Evolutionary conservation across 768 basidiomycete species (phyloP).

Genomic region (Lactarius tabidus): DNA sequence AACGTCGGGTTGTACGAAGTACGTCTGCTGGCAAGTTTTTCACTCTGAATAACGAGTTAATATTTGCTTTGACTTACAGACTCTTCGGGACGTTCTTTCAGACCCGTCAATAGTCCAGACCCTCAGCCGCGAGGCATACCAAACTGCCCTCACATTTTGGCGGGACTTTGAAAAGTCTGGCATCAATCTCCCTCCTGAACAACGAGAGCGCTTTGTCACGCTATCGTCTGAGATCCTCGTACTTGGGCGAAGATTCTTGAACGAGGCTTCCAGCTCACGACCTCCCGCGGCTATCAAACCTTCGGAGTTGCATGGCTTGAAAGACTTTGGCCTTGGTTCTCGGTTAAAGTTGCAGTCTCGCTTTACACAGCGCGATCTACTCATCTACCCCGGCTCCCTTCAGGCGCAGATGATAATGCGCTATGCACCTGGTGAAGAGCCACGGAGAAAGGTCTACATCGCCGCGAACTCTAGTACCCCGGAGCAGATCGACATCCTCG

Average conservation of each 20-base stretch:
- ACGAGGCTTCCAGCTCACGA: constrained; percentile 56
- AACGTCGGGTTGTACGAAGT: constrained; percentile 88
- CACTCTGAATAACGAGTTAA: constrained; percentile 3
- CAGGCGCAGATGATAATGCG: constrained; percentile 94
- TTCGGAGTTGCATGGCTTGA: constrained; percentile 65
- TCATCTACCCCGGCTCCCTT: constrained; percentile 79
- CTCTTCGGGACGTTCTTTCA: constrained; percentile 63
- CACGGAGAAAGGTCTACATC: constrained; percentile 76
- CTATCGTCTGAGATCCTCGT: constrained; percentile 86
- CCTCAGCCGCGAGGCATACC: constrained; percentile 68
- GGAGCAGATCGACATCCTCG: constrained; percentile 73
- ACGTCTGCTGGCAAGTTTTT: constrained; percentile 34
- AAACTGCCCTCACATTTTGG: constrained; percentile 91
- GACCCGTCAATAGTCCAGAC: constrained; percentile 63
- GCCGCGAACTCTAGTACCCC: constrained; percentile 73
- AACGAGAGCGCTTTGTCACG: constrained; percentile 80
- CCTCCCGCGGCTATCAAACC: constrained; percentile 66
- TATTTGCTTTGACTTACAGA: constrained; percentile 38
- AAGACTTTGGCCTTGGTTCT: constrained; percentile 73
- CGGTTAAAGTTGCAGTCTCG: constrained; percentile 70
- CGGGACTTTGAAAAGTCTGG: constrained; percentile 97
- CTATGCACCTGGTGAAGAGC: constrained; percentile 79
- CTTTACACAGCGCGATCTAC: constrained; percentile 69
- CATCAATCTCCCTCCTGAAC: constrained; percentile 75
- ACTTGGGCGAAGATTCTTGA: constrained; percentile 83